Base-by-base conservation (phyloP, 1,284 basidiomycete genomes). In the Coniophora puteana region DNA sequence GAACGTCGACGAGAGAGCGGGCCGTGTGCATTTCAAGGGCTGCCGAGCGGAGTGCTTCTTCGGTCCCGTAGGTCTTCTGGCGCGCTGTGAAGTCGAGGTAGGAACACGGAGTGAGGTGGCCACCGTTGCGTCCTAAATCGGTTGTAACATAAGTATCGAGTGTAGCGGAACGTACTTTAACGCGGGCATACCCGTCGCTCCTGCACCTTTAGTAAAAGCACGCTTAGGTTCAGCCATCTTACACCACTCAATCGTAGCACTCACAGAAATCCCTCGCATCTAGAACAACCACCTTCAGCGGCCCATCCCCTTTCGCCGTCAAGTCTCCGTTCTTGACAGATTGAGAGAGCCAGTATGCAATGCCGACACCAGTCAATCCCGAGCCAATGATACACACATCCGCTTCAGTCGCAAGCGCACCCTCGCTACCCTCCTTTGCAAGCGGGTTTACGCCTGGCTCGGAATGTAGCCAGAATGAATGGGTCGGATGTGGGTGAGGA, bases 191-290 rank as follows among this genome's bases (percentile, higher is more conserved):
- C 85, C 86, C 36, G 87, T 90, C 18, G 87, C 88, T n/a, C 87
- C 88, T 25, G n/a, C n/a, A n/a, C n/a, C n/a, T n/a, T n/a, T n/a
- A n/a, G n/a, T n/a, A n/a, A n/a, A n/a, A n/a, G n/a, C n/a, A n/a
- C n/a, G n/a, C n/a, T n/a, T n/a, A n/a, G n/a, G n/a, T n/a, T n/a
- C n/a, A n/a, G n/a, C n/a, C 29, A 29, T 26, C n/a, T 28, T 26
- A 38, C 45, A 36, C 30, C n/a, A n/a, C 24, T 20, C n/a, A 16
- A 18, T 4, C 22, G 33, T 46, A 14, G 28, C 1, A 63, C 83
- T 64, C 23, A 87, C 87, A 89, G 54, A 90, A 89, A 44, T 86
- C 80, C 53, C 87, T 68, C 3, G 85, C 88, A 53, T 90, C 87
- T 11, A 90, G 56, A 11, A 90, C 67, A 4, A 78, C 75, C 2